Percentiles rank a stretch among this genome's conserved stretches.
These are phyloP conservation scores for Fusarium sp. DNA, from an alignment of 2,329 filamentous ascomycete species.

Conservation along the genomic window DNA sequence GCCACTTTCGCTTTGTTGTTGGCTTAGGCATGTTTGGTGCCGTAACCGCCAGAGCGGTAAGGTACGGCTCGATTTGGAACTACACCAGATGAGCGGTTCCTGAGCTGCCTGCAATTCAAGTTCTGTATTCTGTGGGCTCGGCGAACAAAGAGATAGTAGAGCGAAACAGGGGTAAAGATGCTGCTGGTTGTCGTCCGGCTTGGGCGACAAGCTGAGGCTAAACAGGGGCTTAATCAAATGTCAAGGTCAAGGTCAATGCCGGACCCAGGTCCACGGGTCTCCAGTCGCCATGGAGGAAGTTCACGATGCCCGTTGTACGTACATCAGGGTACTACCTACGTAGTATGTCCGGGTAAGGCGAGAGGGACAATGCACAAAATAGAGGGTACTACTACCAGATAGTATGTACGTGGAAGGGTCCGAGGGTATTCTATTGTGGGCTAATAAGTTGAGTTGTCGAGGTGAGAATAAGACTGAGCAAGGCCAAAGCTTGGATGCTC, in stretches of 20 bases:
- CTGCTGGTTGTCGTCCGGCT: conserved; percentile 14
- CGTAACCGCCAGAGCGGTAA: conserved; percentile 26
- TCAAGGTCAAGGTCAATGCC: conserved; percentile 36
- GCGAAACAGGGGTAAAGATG: conserved; percentile 1
- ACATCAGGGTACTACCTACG: neutral
- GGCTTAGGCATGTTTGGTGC: conserved; percentile 12
- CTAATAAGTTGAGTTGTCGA: conserved; percentile 11
- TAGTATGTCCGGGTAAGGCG: conserved; percentile 10
- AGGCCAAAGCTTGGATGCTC: conserved; percentile 19
- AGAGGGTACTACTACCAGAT: too few relatives aligned
- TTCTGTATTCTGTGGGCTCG: neutral
- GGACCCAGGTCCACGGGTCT: conserved; percentile 32
- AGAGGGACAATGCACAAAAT: conserved; percentile 5
- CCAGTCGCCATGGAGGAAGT: neutral
- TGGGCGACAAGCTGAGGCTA: conserved; percentile 20
- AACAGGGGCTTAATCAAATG: conserved; percentile 23
- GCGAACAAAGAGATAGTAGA: conserved; percentile 5
- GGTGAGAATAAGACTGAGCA: neutral
- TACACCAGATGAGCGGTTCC: neutral
- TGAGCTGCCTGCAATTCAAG: neutral
- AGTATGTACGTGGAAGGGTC: conserved; percentile 10
- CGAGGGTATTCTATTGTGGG: conserved; percentile 20
- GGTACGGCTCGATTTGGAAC: conserved; percentile 19
- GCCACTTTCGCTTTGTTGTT: too few relatives aligned
- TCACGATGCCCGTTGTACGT: conserved; percentile 7